Evolutionary conservation across 78 protist genomes (phyloP).

Genomic region (Isochrysis galbana): DNA sequence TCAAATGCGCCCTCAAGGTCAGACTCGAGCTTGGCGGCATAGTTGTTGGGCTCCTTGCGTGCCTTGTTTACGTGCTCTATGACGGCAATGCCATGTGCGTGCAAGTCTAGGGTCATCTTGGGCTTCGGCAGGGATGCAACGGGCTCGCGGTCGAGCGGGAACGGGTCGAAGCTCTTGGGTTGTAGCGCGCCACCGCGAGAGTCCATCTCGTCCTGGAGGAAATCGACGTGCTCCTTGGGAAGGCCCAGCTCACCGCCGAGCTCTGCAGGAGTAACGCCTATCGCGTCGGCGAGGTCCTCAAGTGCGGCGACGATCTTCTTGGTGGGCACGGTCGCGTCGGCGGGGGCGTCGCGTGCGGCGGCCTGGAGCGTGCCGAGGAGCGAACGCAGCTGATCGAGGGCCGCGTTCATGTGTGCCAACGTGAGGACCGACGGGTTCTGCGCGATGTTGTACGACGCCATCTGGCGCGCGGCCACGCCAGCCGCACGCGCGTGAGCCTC

Average conservation of each 20-base stretch:
- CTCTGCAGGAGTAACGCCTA: background rate
- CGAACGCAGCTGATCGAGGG: background rate
- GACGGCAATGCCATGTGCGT: background rate
- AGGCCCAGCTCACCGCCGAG: background rate
- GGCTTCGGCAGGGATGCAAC: background rate
- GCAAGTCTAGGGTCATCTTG: background rate
- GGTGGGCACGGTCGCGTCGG: background rate
- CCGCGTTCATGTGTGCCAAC: background rate
- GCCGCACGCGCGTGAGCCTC: background rate
- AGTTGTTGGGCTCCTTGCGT: background rate
- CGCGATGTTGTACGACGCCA: background rate
- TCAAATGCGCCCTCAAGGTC: background rate
- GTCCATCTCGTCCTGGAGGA: background rate
- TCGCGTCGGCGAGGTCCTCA: slow-evolving; percentile 6
- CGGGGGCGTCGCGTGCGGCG: background rate
- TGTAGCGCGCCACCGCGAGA: background rate
- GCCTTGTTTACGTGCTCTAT: background rate
- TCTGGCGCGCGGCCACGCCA: background rate
- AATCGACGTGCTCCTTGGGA: background rate
- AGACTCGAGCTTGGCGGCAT: background rate
- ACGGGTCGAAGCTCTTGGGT: background rate
- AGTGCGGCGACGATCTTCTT: background rate
- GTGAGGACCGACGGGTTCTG: background rate
- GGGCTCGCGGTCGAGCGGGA: background rate
- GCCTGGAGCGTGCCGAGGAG: background rate